Conservation (phyloP, 805 yeast species). For the Candida ponderosae region DNA sequence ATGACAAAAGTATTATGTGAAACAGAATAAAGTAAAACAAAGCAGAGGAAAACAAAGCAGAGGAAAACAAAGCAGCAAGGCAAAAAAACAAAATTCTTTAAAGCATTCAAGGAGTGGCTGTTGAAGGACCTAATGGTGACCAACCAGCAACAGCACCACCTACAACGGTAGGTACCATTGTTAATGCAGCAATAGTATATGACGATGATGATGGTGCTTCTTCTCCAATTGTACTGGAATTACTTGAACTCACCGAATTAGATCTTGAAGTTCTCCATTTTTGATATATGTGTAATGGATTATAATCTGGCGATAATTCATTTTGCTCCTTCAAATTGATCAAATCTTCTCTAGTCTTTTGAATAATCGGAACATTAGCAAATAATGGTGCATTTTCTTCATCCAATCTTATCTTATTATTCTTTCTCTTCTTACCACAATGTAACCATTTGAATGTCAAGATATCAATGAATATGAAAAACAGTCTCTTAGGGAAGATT, state of each 20-base stretch:
- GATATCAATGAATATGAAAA: conserved; percentile 8
- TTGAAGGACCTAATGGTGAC: conserved; percentile 18
- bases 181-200: conserved; percentile 31
- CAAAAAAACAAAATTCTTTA: too few relatives aligned
- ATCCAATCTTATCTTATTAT: conserved; percentile 1
- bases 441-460: conserved; percentile 13
- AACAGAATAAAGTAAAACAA: too few relatives aligned
- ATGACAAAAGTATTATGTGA: too few relatives aligned
- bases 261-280: conserved; percentile 17
- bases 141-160: conserved; percentile 55
- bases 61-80: too few relatives aligned
- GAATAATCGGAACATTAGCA: conserved; percentile 24
- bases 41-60: too few relatives aligned
- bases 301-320: conserved; percentile 7
- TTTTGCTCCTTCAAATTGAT: conserved; percentile 13
- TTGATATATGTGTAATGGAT: conserved; percentile 17
- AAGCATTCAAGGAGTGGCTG: too few relatives aligned
- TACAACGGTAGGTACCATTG: conserved; percentile 47
- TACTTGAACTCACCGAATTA: conserved; percentile 8
- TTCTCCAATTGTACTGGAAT: conserved; percentile 5
- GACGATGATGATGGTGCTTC: too few relatives aligned
- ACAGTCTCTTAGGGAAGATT: conserved; percentile 52
- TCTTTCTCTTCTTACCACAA: conserved; percentile 3
- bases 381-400: conserved; percentile 12
- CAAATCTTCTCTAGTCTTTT: conserved; percentile 23